Conservation (phyloP, 2,329 filamentous ascomycete species). For the Paraphoma chrysanthemicola region DNA sequence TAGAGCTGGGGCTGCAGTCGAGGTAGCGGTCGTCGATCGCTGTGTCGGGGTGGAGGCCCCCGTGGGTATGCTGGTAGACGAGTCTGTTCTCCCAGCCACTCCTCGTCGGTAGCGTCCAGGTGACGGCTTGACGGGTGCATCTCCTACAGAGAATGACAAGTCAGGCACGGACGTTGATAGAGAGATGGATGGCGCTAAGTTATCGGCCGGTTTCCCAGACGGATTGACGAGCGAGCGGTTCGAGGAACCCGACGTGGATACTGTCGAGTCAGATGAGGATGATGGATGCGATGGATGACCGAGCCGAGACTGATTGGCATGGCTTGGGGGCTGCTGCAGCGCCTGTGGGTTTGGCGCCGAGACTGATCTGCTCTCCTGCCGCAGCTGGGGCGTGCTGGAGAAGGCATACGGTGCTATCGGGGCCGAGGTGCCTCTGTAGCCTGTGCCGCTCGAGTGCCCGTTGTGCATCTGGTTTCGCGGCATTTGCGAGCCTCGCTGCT, state of each 20-base stretch:
- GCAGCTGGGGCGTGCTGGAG: conserved; percentile 60
- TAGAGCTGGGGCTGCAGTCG: conserved; percentile 58
- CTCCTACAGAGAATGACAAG: conserved; percentile 61
- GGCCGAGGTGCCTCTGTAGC: conserved; percentile 52
- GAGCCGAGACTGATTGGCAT: conserved; percentile 33
- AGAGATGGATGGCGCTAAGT: conserved; percentile 56
- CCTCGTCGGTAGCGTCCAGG: conserved; percentile 85
- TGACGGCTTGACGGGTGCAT: conserved; percentile 69
- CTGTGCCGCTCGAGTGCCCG: conserved; percentile 46
- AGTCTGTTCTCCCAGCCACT: conserved; percentile 60
- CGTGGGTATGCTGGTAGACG: conserved; percentile 44
- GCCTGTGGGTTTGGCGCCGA: conserved; percentile 60
- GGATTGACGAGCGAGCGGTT: conserved; percentile 52
- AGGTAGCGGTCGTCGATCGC: conserved; percentile 47
- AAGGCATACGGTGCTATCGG: conserved; percentile 60
- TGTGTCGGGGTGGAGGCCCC: conserved; percentile 38
- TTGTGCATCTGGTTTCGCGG: conserved; percentile 53
- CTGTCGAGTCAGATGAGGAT: conserved; percentile 51
- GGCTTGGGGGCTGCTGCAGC: conserved; percentile 35
- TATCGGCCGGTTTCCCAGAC: conserved; percentile 42
- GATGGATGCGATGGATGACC: conserved; percentile 49
- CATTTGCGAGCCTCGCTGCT: conserved; percentile 50
- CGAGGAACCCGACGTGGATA: conserved; percentile 59
- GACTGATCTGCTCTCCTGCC: conserved; percentile 62
- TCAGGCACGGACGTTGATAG: conserved; percentile 61